Conservation (phyloP, 495 filamentous ascomycete species). For the Pyrenopolyporus hunteri region DNA sequence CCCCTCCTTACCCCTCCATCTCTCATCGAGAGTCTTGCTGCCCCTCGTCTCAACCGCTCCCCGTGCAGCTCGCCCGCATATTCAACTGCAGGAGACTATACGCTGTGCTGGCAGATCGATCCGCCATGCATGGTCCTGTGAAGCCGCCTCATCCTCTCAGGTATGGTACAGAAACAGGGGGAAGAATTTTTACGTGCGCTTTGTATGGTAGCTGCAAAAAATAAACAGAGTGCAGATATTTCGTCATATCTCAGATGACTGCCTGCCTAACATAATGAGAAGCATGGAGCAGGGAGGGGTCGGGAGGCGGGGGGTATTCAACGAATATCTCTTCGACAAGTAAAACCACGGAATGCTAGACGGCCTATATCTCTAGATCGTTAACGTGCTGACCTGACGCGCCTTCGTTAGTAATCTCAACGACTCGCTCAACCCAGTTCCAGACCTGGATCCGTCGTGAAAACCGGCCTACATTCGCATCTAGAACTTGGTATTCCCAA, state of each 20-base stretch:
- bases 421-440: conserved; percentile 19
- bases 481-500: conserved; percentile 23
- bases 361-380: conserved; percentile 20
- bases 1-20: conserved; percentile 47
- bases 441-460: conserved; percentile 25
- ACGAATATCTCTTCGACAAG: conserved; percentile 15
- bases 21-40: conserved; percentile 21
- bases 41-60: conserved; percentile 41
- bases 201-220: conserved; percentile 12
- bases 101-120: conserved; percentile 46
- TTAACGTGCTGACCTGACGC: conserved; percentile 24
- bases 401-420: conserved; percentile 29
- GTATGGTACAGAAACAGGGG: conserved; percentile 7
- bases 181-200: not conserved
- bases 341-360: conserved; percentile 1
- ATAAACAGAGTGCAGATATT: conserved; percentile 16
- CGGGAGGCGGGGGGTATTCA: conserved; percentile 18
- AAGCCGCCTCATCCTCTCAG: conserved; percentile 31
- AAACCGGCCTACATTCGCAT: conserved; percentile 15
- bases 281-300: conserved; percentile 16
- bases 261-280: conserved; percentile 6
- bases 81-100: conserved; percentile 39
- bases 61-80: conserved; percentile 40
- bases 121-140: conserved; percentile 35
- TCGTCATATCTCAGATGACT: conserved; percentile 28